These are phyloP conservation scores for Abrus precatorius DNA, from an alignment of 306 rosid species.

Conservation along the genomic window DNA sequence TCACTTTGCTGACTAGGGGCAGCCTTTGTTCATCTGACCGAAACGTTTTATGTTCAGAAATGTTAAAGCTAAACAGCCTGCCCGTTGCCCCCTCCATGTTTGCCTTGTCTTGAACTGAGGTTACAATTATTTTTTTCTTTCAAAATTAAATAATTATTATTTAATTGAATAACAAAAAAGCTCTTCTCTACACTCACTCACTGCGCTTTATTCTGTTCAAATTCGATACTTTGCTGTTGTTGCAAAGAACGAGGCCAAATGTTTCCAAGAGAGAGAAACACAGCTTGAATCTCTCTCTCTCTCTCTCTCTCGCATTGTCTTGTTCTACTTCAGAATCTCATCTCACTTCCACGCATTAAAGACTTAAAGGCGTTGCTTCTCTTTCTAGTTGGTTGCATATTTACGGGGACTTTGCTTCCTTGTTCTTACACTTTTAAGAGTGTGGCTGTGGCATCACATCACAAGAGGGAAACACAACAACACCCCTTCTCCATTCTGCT, in stretches of 20 bases:
- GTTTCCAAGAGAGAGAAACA: conserved; percentile 69
- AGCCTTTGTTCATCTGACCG: conserved; percentile 78
- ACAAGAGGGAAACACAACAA: conserved; percentile 22
- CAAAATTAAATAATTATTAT: background rate
- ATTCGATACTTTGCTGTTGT: conserved; percentile 78
- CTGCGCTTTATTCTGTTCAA: conserved; percentile 84
- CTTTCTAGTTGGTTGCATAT: conserved; percentile 49
- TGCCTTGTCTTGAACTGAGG: conserved; percentile 62
- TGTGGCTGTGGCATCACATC: conserved; percentile 33
- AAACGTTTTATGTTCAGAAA: conserved; percentile 50
- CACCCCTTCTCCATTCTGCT: conserved; percentile 44
- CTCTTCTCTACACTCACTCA: conserved; percentile 35
- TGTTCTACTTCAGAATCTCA: conserved; percentile 76
- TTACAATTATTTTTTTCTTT: conserved; percentile 22
- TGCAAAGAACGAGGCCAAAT: conserved; percentile 85
- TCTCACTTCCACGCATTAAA: conserved; percentile 81
- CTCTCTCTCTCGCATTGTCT: conserved; percentile 70
- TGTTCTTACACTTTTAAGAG: conserved; percentile 40
- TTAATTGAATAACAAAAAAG: conserved; percentile 43
- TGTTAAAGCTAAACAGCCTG: conserved; percentile 70
- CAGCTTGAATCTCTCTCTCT: conserved; percentile 36
- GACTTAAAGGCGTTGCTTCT: conserved; percentile 51
- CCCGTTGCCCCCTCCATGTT: conserved; percentile 70
- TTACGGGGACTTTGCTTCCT: conserved; percentile 44
- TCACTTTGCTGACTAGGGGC: conserved; percentile 86